Evolutionary conservation across 192 early-diverging fungal species (phyloP), one percentile per base, ranked within the genome.

Genomic region (Podila clonocystis): DNA sequence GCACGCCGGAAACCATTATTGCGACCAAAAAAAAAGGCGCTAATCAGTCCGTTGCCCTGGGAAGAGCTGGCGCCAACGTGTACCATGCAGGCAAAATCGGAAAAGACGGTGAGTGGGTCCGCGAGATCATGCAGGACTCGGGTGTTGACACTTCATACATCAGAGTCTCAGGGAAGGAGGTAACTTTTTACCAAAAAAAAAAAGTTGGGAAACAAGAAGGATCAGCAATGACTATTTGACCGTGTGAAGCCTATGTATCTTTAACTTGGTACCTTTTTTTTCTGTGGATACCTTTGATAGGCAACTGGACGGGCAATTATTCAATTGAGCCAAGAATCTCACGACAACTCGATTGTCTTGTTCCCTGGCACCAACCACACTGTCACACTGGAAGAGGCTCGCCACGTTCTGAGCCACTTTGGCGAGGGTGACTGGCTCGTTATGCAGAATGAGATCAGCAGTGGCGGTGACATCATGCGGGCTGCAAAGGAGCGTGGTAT

Each of bases 261-360:
- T 62, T 28, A 19, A 12, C 19, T 9, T 20, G 3, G 26, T 48
- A 19, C 12, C n/a, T 45, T n/a, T 65, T 29, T 36, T 69, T 67
- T 67, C 36, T 65, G 15, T n/a, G 57, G 28, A 63, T 55, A 20
- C 26, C 20, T 22, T 15, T 50, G 22, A 26, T 58, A 92, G 87
- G 74, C 86, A 8, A 96, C 92, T 2, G 97, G 97, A 24, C 86
- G 93, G 13, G 97, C 95, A 12, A 88, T 97, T 29, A 96, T 97
- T 62, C 95, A 98, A 84, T 87, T 95, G 13, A 92, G 91, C 50
- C 58, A 70, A 20, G 73, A 75, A 34, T 87, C 85, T 0, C 91
- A 91, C 48, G 96, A 98, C 62, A 98, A 98, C 77, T 87, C 92
- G 12, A 98, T 98, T 68, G 86, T 98, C 7, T 83, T 98, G 36